Conservation (phyloP, 176 grass and related monocot species). For the Aegilops sharonensis region DNA sequence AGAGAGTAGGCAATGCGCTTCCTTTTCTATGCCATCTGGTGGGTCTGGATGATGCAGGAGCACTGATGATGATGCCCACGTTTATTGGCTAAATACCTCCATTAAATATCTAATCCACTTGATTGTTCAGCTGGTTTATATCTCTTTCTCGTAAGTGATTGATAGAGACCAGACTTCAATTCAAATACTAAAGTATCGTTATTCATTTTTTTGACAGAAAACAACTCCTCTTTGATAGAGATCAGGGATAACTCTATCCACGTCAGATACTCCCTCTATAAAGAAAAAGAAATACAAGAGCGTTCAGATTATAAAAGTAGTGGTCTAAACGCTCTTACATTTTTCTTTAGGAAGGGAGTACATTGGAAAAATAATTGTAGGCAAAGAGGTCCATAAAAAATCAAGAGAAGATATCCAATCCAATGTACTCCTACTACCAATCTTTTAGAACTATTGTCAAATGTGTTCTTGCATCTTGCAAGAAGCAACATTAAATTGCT, state of each 20-base stretch:
- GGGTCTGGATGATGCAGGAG: not conserved
- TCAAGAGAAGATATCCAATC: not conserved
- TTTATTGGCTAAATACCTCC: not conserved
- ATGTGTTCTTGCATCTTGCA: not conserved
- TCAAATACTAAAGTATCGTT: not conserved
- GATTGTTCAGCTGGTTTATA: not conserved
- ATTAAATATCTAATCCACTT: slow-evolving; percentile 18
- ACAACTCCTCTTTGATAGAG: not conserved
- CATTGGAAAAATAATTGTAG: not conserved
- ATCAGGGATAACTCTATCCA: not conserved
- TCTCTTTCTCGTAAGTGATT: not conserved
- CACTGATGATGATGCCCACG: not conserved
- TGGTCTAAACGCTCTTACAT: too few species aligned
- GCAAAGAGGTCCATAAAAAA: not conserved
- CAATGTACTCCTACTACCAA: not conserved
- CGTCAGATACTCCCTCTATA: not conserved
- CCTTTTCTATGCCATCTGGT: not conserved
- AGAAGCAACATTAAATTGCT: slow-evolving; percentile 1
- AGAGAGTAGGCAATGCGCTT: not conserved
- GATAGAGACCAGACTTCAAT: not conserved
- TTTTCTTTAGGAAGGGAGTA: too few species aligned
- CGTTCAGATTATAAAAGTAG: too few species aligned
- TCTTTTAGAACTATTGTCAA: not conserved
- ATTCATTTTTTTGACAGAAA: not conserved
- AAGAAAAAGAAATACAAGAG: too few species aligned